Conservation (phyloP, 1,284 basidiomycete species). For the Tetrapyrgos nigripes region DNA sequence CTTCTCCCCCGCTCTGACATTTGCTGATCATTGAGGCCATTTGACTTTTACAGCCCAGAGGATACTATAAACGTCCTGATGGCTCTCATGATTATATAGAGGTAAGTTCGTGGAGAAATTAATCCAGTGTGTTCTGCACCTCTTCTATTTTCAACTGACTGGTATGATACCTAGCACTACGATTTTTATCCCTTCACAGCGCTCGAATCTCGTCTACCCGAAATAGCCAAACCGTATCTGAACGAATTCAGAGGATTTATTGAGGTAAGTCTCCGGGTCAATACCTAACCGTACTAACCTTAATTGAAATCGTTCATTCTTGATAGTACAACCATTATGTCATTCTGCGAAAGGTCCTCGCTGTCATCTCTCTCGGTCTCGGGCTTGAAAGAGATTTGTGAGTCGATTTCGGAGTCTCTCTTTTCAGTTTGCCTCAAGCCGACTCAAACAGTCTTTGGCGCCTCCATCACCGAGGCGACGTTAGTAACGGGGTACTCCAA, state of each 20-base stretch:
- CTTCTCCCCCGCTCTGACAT: background rate
- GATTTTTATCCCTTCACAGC: conserved; percentile 19
- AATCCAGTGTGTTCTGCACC: background rate
- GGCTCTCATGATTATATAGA: conserved; percentile 20
- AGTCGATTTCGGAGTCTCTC: conserved; percentile 2
- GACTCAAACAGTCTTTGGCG: conserved; percentile 18
- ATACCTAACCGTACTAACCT: background rate
- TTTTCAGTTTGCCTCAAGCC: background rate
- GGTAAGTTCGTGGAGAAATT: background rate
- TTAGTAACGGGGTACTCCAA: conserved; percentile 10
- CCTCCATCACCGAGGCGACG: conserved; percentile 18
- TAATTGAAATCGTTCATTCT: background rate
- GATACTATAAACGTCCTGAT: conserved; percentile 21
- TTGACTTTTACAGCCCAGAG: conserved; percentile 16
- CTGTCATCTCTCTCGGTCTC: conserved; percentile 21
- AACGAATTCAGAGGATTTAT: conserved; percentile 21
- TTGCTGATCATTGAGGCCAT: background rate
- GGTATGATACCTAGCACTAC: conserved; percentile 20
- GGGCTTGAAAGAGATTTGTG: conserved; percentile 20
- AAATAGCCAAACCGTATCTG: conserved; percentile 16
- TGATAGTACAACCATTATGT: conserved; percentile 22
- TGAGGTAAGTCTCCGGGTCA: conserved; percentile 10
- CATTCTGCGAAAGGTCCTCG: conserved; percentile 20
- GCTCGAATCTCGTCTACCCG: conserved; percentile 8
- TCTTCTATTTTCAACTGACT: background rate